Evolutionary conservation across 1,139 yeast species (phyloP).

Genomic region (Taphrina flavorubra): DNA sequence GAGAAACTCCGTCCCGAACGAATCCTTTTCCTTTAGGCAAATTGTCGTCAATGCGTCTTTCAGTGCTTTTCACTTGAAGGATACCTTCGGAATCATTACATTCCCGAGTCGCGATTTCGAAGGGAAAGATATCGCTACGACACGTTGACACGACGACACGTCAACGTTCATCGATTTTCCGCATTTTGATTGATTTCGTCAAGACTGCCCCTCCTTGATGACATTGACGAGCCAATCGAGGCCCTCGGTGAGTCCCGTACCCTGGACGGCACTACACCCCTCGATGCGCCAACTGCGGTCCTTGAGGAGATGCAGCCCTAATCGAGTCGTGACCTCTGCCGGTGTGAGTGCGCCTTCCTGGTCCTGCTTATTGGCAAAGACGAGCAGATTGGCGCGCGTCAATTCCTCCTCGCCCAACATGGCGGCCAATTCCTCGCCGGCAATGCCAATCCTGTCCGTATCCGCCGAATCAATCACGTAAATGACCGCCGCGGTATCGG

Average conservation of each 20-base stretch:
- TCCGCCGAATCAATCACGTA: conserved; percentile 98
- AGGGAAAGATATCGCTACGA: no score
- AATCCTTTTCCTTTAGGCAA: no score
- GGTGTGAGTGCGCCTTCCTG: conserved; percentile 95
- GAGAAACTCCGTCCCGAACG: no score
- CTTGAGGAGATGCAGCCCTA: conserved; percentile 82
- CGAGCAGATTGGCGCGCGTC: conserved; percentile 84
- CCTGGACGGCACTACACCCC: conserved; percentile 93
- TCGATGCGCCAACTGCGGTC: conserved; percentile 98
- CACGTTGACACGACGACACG: no score
- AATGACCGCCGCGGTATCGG: conserved; percentile 58
- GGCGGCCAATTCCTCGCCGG: conserved; percentile 83
- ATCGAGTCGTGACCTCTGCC: conserved; percentile 88
- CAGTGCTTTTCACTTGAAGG: no score
- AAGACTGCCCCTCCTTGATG: conserved; percentile 64
- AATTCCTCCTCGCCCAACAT: conserved; percentile 95
- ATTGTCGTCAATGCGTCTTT: no score
- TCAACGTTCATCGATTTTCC: no score
- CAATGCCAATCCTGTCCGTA: conserved; percentile 86
- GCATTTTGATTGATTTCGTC: neutral
- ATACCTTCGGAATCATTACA: no score
- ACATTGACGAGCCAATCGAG: conserved; percentile 94
- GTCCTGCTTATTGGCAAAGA: conserved; percentile 96
- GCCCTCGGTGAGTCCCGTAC: conserved; percentile 82
- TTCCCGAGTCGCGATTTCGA: no score